Percentiles rank a stretch among this genome's conserved stretches.
Conservation (phyloP, 164 flowering plant genomes). For the Macadamia tetraphylla region DNA sequence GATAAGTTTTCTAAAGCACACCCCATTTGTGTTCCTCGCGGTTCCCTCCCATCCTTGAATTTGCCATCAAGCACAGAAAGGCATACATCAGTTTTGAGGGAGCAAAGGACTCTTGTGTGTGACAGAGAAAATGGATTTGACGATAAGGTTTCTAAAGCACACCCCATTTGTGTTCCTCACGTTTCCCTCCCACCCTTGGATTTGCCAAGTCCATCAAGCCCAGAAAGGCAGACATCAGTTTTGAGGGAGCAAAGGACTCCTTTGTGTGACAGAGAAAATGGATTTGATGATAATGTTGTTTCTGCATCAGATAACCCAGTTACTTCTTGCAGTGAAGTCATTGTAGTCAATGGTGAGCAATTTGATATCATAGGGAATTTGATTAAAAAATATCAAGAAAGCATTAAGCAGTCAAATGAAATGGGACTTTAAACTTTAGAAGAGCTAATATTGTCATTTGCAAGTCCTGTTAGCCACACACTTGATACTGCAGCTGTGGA, state of each 20-base stretch:
- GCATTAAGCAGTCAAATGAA: conserved; percentile 19
- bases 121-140: conserved; percentile 6
- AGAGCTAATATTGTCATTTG: conserved; percentile 26
- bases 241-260: no score
- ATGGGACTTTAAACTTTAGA: conserved; percentile 33
- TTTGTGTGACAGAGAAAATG: no score
- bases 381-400: conserved; percentile 25
- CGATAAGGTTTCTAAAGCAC: background rate
- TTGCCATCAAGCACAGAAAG: conserved; percentile 11
- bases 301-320: conserved; percentile 6
- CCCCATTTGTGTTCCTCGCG: conserved; percentile 5
- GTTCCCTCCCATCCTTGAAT: conserved; percentile 9
- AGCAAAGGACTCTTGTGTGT: conserved; percentile 8
- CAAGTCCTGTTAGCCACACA: conserved; percentile 7
- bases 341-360: conserved; percentile 8
- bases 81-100: background rate
- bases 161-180: no score
- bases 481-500: conserved; percentile 4
- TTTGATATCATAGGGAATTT: conserved; percentile 15
- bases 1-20: background rate
- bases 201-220: no score
- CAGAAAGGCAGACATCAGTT: no score
- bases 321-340: conserved; percentile 8
- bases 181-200: no score
- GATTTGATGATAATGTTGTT: conserved; percentile 7